Percentiles rank a stretch among this genome's conserved stretches.
phyloP scores from a whole-genome alignment of 1,284 basidiomycete species.

The Tilletia indica region DNA sequence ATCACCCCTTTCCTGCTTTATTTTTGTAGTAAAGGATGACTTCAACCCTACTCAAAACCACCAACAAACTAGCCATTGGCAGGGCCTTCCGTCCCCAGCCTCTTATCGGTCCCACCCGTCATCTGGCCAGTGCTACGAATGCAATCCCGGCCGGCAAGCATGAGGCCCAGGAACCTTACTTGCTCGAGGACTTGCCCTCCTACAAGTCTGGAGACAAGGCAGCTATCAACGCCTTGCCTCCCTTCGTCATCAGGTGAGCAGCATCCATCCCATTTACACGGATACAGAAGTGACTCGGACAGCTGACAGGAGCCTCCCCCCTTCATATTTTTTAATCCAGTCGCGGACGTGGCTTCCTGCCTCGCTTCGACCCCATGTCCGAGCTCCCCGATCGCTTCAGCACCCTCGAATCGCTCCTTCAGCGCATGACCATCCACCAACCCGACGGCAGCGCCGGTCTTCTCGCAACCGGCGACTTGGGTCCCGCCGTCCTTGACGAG shows the following conservation, averaged over 20 bases:
- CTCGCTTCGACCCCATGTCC: conserved; percentile 41
- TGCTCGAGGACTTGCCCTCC: conserved; percentile 39
- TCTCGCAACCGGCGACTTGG: conserved; percentile 47
- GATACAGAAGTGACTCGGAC: background rate
- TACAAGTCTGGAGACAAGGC: conserved; percentile 26
- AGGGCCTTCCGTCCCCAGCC: no score
- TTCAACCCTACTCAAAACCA: no score
- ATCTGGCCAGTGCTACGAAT: no score
- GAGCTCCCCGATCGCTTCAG: conserved; percentile 36
- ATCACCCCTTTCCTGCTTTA: no score
- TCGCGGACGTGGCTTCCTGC: conserved; percentile 42
- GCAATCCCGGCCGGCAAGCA: background rate
- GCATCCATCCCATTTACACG: background rate
- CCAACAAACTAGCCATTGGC: no score
- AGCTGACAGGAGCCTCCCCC: no score
- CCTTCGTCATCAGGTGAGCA: conserved; percentile 35
- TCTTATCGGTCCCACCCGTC: no score
- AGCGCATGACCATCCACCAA: conserved; percentile 52
- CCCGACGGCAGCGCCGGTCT: conserved; percentile 40
- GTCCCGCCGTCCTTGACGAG: conserved; percentile 43
- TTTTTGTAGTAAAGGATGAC: no score
- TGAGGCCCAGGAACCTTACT: conserved; percentile 30
- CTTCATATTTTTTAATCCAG: background rate
- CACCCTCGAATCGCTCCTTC: conserved; percentile 38
- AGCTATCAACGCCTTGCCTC: conserved; percentile 35